Evolutionary conservation across 345 rosid species (phyloP), one percentile per base, ranked within the genome.

Genomic region (Kandelia obovata): DNA sequence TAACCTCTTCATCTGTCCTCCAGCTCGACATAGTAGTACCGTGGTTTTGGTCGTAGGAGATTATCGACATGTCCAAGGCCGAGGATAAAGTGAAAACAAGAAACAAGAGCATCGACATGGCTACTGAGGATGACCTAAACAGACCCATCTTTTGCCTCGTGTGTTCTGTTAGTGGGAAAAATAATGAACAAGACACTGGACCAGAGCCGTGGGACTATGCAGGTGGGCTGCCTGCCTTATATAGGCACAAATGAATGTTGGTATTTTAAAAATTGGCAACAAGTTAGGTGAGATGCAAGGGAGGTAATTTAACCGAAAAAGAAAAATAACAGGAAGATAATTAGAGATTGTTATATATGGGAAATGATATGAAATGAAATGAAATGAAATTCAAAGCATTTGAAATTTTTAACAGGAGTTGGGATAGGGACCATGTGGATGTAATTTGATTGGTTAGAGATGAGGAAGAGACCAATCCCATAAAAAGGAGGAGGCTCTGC

Each of bases 41-140:
- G 76, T 91, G 91, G 17, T 68, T 64, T 53, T 77, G 79, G 71
- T 84, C 96, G 80, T 91, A 88, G 30, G 89, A 82, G 46, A 91
- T 66, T 71, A 94, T 89, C 26, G 97, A 94, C 90, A 84, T 83
- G 77, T 93, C 97, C 23, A 75, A 49, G 70, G 97, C 92, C 5
- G 87, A 88, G 9, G 93, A 82, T 15, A 89, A 35, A 39, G 84
- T 53, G 70, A 84, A 71, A 64, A 79, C 58, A 52, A 84, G 23
- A 17, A 86, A 60, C 64, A 91, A 71, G 65, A 87, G 61, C 49
- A 80, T 4, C 53, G 32, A 55, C 59, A 66, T 43, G 64, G 57
- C n/a, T 4, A 68, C 17, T 17, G 69, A 56, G 21, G 64, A 37
- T 31, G 81, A 64, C 56, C 81, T 77, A 11, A 26, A 9, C 23